phyloP scores from a whole-genome alignment of 805 yeast genomes.

The Yarrowia keelungensis region DNA sequence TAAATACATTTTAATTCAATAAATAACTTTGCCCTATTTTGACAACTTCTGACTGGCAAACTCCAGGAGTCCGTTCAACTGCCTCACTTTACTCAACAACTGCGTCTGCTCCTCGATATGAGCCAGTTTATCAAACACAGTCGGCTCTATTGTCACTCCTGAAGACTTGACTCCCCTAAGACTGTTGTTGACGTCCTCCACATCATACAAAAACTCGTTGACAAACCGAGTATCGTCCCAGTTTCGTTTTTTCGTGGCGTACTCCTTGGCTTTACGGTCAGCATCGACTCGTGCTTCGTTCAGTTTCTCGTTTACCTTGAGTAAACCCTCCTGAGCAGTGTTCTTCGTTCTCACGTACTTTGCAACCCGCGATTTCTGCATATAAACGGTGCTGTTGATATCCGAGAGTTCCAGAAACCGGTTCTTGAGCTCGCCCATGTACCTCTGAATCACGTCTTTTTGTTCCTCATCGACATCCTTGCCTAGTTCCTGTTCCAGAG shows the following conservation, averaged over 20 bases:
- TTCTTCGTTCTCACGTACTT: background rate
- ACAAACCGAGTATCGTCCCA: background rate
- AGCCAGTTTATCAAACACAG: constrained; percentile 10
- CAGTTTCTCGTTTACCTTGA: background rate
- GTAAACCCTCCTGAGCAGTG: background rate
- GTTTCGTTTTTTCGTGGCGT: background rate
- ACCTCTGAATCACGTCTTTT: background rate
- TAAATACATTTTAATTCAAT: no score
- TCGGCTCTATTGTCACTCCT: background rate
- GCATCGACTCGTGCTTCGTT: constrained; percentile 11
- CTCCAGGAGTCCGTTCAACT: constrained; percentile 6
- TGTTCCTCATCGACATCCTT: constrained; percentile 11
- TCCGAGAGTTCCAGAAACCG: constrained; percentile 16
- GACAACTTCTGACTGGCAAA: background rate
- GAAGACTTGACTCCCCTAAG: constrained; percentile 3
- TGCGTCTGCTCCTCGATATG: constrained; percentile 25
- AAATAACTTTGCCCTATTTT: background rate
- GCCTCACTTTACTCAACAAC: constrained; percentile 1
- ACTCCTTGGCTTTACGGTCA: background rate
- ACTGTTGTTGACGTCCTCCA: constrained; percentile 27
- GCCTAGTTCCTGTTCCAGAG: constrained; percentile 3
- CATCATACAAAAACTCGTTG: constrained; percentile 28
- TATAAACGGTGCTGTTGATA: constrained; percentile 3
- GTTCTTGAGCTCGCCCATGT: background rate
- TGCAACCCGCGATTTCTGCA: background rate